Percentiles rank a stretch among this genome's conserved stretches.
Evolutionary conservation across 2,329 filamentous ascomycete species (phyloP).

Genomic region (Tolypocladium album): DNA sequence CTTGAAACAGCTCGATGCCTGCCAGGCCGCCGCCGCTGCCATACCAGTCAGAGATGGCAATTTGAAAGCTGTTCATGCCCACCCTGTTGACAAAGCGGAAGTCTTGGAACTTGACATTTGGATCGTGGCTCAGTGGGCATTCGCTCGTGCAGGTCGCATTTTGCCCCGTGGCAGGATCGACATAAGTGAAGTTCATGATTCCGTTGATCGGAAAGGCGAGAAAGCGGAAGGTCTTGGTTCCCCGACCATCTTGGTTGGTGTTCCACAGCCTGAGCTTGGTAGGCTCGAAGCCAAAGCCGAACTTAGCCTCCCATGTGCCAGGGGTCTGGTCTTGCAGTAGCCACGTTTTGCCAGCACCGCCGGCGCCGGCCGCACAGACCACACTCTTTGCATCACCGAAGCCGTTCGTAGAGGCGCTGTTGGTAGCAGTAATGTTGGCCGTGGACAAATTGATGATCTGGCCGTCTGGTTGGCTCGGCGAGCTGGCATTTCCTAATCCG

Average conservation of each 20-base stretch:
- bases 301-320: slow-evolving; percentile 75
- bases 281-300: slow-evolving; percentile 75
- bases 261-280: slow-evolving; percentile 85
- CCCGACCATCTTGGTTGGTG: slow-evolving; percentile 70
- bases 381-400: slow-evolving; percentile 72
- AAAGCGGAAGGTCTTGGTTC: slow-evolving; percentile 81
- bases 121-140: slow-evolving; percentile 72
- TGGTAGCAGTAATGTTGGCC: slow-evolving; percentile 60
- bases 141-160: slow-evolving; percentile 65
- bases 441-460: slow-evolving; percentile 77
- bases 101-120: slow-evolving; percentile 63
- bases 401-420: slow-evolving; percentile 49
- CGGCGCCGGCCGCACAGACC: slow-evolving; percentile 60
- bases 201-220: slow-evolving; percentile 77
- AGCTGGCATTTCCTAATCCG: slow-evolving; percentile 70
- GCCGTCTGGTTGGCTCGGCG: slow-evolving; percentile 53
- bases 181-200: slow-evolving; percentile 93
- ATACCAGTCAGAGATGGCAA: slow-evolving; percentile 83
- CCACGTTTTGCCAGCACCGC: slow-evolving; percentile 71
- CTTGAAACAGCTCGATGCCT: slow-evolving; percentile 77
- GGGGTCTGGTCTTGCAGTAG: slow-evolving; percentile 58
- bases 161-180: slow-evolving; percentile 59
- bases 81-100: slow-evolving; percentile 83
- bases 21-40: slow-evolving; percentile 74
- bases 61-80: slow-evolving; percentile 76